Percentiles rank a stretch among this genome's conserved stretches.
These are phyloP conservation scores for Candida gorgasii DNA, from an alignment of 805 yeast genomes.

Conservation along the genomic window DNA sequence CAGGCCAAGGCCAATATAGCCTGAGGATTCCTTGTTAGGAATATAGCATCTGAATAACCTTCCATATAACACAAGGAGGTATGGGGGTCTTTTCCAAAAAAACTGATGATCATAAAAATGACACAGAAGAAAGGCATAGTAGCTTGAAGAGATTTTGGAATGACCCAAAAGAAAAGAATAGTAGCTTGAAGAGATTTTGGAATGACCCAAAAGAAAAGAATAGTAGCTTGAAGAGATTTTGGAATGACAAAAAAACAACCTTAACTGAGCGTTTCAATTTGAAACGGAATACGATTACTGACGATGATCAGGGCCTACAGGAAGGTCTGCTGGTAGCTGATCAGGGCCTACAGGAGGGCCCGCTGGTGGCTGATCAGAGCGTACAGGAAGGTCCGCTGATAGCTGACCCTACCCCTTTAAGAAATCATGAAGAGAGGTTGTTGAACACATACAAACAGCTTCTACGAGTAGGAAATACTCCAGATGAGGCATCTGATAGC, in stretches of 20 bases:
- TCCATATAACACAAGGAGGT: neutral
- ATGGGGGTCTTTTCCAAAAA: neutral
- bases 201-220: neutral
- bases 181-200: neutral
- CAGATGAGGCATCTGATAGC: neutral
- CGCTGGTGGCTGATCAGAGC: conserved; percentile 1
- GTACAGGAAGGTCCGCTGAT: neutral
- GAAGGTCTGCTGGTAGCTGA: neutral
- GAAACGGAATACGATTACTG: neutral
- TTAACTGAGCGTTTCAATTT: neutral
- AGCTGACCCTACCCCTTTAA: neutral
- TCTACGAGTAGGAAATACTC: neutral
- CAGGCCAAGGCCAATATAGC: neutral
- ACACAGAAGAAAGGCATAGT: neutral
- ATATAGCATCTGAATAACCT: neutral
- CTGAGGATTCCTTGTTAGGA: neutral
- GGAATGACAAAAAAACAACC: conserved; percentile 1
- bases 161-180: neutral
- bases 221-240: neutral
- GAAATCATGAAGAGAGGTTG: neutral
- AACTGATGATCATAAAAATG: neutral
- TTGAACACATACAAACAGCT: neutral
- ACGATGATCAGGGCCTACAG: neutral
- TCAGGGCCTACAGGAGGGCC: neutral
- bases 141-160: neutral